Evolutionary conservation across 163 green algal species (phyloP).

Genomic region (Scenedesmus sp.): DNA sequence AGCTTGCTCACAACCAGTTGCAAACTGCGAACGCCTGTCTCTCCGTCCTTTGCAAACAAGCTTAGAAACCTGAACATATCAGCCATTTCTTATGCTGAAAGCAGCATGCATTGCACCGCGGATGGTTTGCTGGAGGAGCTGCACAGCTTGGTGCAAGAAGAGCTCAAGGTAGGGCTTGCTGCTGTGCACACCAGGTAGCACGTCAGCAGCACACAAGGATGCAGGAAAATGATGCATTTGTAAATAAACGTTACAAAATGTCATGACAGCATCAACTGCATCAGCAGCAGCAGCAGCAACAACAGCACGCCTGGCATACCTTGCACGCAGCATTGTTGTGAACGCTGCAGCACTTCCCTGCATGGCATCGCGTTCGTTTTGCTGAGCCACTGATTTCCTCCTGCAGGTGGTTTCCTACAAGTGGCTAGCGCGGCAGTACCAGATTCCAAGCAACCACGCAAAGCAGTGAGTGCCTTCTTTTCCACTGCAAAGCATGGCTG

Average conservation of each 20-base stretch:
- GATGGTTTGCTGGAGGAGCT: slow-evolving; percentile 30
- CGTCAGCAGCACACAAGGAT: background rate
- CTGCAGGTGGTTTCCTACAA: slow-evolving; percentile 73
- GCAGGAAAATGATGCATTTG: background rate
- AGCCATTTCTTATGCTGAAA: background rate
- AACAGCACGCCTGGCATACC: background rate
- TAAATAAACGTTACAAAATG: background rate
- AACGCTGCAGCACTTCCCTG: too few relatives aligned
- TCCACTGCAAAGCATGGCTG: background rate
- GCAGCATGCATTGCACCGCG: background rate
- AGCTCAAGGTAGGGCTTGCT: slow-evolving; percentile 53
- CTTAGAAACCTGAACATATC: background rate
- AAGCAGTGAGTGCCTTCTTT: slow-evolving; percentile 58
- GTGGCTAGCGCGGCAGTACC: slow-evolving; percentile 71
- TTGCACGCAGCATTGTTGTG: background rate
- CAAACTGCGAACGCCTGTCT: background rate
- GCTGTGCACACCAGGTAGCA: background rate
- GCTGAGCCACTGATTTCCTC: background rate
- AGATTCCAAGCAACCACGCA: slow-evolving; percentile 67
- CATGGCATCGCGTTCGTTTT: background rate
- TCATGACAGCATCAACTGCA: background rate
- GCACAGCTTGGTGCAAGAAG: slow-evolving; percentile 20
- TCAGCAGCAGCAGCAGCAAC: background rate
- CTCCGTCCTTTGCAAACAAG: background rate
- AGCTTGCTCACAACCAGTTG: background rate